Base-by-base conservation (phyloP, 2,329 filamentous ascomycete genomes). In the Alternaria angustiovoidea region DNA sequence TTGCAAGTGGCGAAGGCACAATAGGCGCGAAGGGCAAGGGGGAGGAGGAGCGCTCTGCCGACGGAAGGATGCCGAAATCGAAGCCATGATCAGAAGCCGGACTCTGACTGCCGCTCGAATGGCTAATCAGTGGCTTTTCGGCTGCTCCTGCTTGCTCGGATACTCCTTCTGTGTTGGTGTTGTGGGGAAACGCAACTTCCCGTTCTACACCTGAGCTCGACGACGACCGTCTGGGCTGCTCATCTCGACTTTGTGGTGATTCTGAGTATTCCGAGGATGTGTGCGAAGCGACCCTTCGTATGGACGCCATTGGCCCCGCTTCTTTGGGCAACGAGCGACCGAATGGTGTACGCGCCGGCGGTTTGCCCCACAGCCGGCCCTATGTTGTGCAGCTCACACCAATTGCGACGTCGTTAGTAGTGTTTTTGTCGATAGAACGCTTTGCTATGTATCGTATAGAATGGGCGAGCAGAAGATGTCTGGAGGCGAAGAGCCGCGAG, bases 201-300 rank as follows among this genome's bases (percentile, higher is more conserved):
- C 58, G 64, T 53, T 71, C 73, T 8, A 70, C 69, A 46, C 58
- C 48, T 44, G 72, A 46, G 52, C 56, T 69, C 8, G 64, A 59
- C 9, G 54, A 60, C 7, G 71, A 68, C 24, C 67, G 67, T 24
- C 69, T 71, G 47, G 61, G 66, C 59, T 76, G 72, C 56, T 70
- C 65, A 24, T 67, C 51, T 49, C 30, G 62, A 24, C 53, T 49
- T 24, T 63, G 59, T 42, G 60, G 62, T 22, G 44, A 42, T 9
- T 41, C 51, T 18, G 59, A 67, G 28, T 59, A 58, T 49, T 54
- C 62, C 18, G 59, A 62, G 52, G 65, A 63, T 34, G 63, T 43
- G 53, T 60, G 61, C 20, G 71, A 70, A 34, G 63, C 63, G 42
- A 62, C 56, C 57, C 68, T 71, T 49, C 64, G 63, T 54, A 63